Evolutionary conservation across 129 eudicot species (phyloP).

Genomic region (Smallanthus sonchifolius): DNA sequence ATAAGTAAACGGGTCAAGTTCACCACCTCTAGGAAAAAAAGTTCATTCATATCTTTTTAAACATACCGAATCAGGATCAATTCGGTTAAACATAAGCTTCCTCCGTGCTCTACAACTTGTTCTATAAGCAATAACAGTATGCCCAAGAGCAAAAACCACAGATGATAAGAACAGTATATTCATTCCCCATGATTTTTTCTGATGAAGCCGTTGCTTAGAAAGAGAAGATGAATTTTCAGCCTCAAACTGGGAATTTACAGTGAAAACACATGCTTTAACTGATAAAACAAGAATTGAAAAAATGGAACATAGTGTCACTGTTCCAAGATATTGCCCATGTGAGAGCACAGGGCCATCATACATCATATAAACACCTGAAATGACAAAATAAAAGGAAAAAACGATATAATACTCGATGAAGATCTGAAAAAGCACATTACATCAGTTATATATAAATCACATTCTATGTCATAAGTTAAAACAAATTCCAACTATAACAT

Average conservation of each 20-base stretch:
- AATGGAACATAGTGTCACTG: conserved; percentile 69
- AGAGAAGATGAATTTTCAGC: conserved; percentile 77
- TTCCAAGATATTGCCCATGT: conserved; percentile 81
- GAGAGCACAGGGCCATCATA: conserved; percentile 40
- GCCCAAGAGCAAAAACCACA: conserved; percentile 96
- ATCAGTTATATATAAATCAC: too few relatives aligned
- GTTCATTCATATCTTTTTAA: too few relatives aligned
- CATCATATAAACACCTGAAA: conserved; percentile 39
- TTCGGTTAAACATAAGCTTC: conserved; percentile 78
- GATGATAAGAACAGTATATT: conserved; percentile 84
- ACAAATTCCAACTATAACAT: too few relatives aligned
- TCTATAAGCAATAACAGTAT: conserved; percentile 83
- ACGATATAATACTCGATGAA: too few relatives aligned
- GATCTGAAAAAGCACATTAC: too few relatives aligned
- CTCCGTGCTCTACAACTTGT: conserved; percentile 91
- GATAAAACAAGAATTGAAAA: conserved; percentile 67
- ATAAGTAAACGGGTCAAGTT: not conserved
- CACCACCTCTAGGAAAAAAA: not conserved
- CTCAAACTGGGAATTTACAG: conserved; percentile 75
- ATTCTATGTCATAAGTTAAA: too few relatives aligned
- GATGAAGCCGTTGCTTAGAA: conserved; percentile 59
- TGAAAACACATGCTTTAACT: conserved; percentile 78
- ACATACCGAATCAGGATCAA: conserved; percentile 65
- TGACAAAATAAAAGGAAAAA: too few relatives aligned
- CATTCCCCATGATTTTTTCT: conserved; percentile 99